These are phyloP conservation scores for Borovskyia barvae DNA, from an alignment of 208 protist species.

Conservation along the genomic window DNA sequence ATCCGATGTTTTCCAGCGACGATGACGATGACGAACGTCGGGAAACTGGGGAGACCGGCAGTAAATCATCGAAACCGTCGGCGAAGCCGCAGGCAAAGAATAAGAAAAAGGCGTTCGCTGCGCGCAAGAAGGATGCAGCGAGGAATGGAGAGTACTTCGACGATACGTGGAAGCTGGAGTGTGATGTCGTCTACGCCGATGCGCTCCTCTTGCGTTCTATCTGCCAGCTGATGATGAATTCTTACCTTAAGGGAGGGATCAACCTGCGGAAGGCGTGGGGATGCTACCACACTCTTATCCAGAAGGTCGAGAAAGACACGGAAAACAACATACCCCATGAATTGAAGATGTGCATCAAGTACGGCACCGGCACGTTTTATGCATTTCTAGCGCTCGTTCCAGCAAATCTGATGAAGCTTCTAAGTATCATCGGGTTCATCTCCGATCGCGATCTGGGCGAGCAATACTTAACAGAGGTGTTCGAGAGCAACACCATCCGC, in stretches of 20 bases:
- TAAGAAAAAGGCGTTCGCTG: conserved; percentile 69
- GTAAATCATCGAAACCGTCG: conserved; percentile 8
- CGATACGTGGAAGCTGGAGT: conserved; percentile 87
- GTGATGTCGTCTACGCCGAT: conserved; percentile 89
- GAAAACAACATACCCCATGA: conserved; percentile 73
- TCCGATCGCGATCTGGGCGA: conserved; percentile 90
- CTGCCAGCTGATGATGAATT: conserved; percentile 90
- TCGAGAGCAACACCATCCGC: conserved; percentile 87
- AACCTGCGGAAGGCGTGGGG: conserved; percentile 90
- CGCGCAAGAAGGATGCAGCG: conserved; percentile 44
- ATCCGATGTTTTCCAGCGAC: conserved; percentile 60
- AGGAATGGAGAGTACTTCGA: conserved; percentile 58
- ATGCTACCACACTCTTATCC: conserved; percentile 71
- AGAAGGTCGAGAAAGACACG: conserved; percentile 70
- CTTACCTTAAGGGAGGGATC: conserved; percentile 86
- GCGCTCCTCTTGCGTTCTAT: conserved; percentile 81
- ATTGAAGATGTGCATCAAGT: conserved; percentile 89
- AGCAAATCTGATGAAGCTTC: conserved; percentile 86
- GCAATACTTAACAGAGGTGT: conserved; percentile 85
- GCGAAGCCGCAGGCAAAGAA: conserved; percentile 32
- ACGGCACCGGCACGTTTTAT: conserved; percentile 87
- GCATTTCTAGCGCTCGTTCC: conserved; percentile 87
- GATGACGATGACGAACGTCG: conserved; percentile 35
- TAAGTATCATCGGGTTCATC: conserved; percentile 90
- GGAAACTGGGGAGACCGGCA: conserved; percentile 12